Conservation (phyloP, 768 basidiomycete species). For the Phaeotremella skinneri region DNA sequence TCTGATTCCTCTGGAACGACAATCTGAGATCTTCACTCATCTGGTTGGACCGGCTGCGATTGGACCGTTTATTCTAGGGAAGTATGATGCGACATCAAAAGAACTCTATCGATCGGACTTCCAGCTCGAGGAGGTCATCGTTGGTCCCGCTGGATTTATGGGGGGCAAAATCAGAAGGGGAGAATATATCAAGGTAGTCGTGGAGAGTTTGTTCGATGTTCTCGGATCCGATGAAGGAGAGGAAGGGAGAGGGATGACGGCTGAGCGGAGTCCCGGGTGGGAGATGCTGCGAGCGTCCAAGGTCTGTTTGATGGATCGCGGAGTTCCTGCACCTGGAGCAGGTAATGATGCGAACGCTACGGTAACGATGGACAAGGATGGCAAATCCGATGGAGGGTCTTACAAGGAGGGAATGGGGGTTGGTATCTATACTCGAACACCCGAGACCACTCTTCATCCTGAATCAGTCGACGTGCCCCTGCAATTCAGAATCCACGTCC, state of each 20-base stretch:
- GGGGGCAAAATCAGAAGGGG: neutral
- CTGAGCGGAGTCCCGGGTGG: neutral
- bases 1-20: neutral
- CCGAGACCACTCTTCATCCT: neutral
- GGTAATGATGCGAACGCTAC: neutral
- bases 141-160: neutral
- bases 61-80: neutral
- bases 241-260: neutral
- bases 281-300: neutral
- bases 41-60: neutral
- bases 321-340: neutral
- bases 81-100: neutral
- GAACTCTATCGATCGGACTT: neutral
- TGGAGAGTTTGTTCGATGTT: slow-evolving; percentile 1
- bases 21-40: neutral
- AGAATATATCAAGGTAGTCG: slow-evolving; percentile 1
- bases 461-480: neutral
- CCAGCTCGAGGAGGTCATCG: neutral
- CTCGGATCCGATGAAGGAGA: neutral
- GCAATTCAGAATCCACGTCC: neutral
- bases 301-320: neutral
- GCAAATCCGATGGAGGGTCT: neutral
- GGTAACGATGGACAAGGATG: neutral
- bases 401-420: neutral
- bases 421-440: neutral